Percentiles rank a stretch among this genome's conserved stretches.
Evolutionary conservation across 352 stramenopile species (phyloP).

Genomic region (Bremia lactucae): DNA sequence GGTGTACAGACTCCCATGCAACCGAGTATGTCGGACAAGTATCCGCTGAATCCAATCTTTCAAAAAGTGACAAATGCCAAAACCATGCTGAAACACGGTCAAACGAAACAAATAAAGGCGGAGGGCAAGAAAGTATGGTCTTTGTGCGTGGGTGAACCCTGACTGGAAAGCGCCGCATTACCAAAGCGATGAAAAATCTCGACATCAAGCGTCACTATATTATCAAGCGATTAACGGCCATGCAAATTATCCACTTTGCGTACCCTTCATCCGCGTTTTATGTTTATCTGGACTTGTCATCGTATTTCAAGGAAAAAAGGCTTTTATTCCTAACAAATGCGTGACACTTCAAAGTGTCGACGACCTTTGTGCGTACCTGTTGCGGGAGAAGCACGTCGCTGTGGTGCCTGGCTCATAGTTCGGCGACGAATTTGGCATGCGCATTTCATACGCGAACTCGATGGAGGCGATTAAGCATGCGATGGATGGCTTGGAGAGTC

Average conservation of each 20-base stretch:
- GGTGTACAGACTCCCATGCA: conserved; percentile 12
- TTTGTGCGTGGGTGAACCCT: conserved; percentile 92
- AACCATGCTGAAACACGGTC: conserved; percentile 88
- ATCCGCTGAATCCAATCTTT: conserved; percentile 74
- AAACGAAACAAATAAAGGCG: conserved; percentile 93
- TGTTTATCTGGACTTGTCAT: conserved; percentile 85
- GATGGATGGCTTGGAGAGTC: conserved; percentile 51
- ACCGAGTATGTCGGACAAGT: conserved; percentile 46
- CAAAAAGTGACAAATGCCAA: conserved; percentile 77
- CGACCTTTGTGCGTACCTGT: conserved; percentile 85
- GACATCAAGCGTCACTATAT: conserved; percentile 89
- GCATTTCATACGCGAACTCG: conserved; percentile 66
- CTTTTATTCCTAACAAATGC: conserved; percentile 20
- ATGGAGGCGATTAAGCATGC: conserved; percentile 48
- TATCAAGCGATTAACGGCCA: conserved; percentile 60
- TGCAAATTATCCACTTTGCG: conserved; percentile 72
- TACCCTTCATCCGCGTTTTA: conserved; percentile 92
- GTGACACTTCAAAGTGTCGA: conserved; percentile 41
- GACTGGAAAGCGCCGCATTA: conserved; percentile 74
- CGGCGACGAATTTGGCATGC: conserved; percentile 84
- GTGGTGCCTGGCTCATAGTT: conserved; percentile 93
- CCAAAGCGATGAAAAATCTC: conserved; percentile 36
- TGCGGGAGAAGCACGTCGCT: conserved; percentile 86
- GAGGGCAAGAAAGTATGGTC: conserved; percentile 86
- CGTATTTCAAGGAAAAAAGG: conserved; percentile 52